Evolutionary conservation across 163 green algal species (phyloP).

Genomic region (Scenedesmus sp.): DNA sequence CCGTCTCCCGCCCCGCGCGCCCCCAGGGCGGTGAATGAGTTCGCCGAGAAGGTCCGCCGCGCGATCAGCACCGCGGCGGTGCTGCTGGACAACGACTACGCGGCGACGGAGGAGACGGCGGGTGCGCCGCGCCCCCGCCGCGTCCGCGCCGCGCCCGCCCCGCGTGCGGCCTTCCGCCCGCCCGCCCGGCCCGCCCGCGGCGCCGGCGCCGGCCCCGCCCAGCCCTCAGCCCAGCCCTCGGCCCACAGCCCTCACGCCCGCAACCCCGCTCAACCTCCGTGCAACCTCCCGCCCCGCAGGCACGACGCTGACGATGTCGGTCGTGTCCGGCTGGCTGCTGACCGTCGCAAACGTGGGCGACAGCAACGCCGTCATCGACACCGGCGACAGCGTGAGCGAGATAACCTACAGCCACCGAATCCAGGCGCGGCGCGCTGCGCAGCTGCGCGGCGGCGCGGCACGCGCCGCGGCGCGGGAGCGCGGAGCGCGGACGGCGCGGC

Average conservation of each 20-base stretch:
- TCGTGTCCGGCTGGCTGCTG: constrained; percentile 67
- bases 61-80: constrained; percentile 62
- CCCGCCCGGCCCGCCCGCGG: too few species aligned
- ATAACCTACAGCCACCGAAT: constrained; percentile 72
- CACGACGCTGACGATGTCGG: constrained; percentile 64
- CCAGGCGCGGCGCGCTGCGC: constrained; percentile 34
- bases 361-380: constrained; percentile 71
- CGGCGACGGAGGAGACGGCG: neutral
- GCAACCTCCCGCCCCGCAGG: constrained; percentile 52
- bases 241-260: too few species aligned
- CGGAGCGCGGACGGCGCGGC: too few species aligned
- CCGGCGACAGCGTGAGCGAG: constrained; percentile 62
- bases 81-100: constrained; percentile 65
- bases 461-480: too few species aligned
- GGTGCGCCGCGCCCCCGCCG: too few species aligned
- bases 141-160: too few species aligned
- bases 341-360: constrained; percentile 79
- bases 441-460: too few species aligned
- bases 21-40: constrained; percentile 48
- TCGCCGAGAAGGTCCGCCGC: constrained; percentile 55
- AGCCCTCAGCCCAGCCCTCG: too few species aligned
- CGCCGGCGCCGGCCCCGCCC: too few species aligned
- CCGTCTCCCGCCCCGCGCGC: neutral
- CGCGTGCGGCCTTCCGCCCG: too few species aligned
- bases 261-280: neutral